These are phyloP conservation scores for Nicotiana rustica DNA, from an alignment of 305 asterid genomes.

Conservation along the genomic window DNA sequence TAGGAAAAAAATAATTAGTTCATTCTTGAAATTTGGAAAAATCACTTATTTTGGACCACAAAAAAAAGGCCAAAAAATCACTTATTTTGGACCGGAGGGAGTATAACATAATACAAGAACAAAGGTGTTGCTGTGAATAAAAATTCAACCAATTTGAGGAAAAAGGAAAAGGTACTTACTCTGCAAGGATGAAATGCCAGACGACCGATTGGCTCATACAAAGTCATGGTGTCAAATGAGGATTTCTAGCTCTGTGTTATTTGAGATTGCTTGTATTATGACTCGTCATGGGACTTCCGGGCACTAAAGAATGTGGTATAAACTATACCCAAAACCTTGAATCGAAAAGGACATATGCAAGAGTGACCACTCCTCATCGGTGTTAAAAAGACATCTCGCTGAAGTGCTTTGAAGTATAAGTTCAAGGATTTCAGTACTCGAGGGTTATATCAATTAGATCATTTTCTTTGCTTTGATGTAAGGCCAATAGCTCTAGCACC, in stretches of 20 bases:
- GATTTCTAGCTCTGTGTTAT: no score
- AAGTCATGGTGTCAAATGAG: no score
- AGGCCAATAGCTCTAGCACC: conserved; percentile 51
- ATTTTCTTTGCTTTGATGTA: conserved; percentile 54
- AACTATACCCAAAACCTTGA: not conserved
- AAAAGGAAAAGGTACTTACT: not conserved
- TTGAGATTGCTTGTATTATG: no score
- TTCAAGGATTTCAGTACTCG: conserved; percentile 22
- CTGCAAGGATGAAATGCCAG: not conserved
- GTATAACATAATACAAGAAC: not conserved
- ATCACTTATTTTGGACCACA: no score
- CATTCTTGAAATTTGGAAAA: no score
- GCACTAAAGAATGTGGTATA: not conserved
- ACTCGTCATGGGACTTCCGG: conserved; percentile 18
- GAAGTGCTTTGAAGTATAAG: not conserved
- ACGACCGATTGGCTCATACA: no score
- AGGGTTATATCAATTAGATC: conserved; percentile 42
- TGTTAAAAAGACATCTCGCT: not conserved
- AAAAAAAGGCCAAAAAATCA: no score
- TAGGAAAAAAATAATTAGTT: no score
- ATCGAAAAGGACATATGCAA: not conserved
- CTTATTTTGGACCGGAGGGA: no score
- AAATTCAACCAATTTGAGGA: not conserved
- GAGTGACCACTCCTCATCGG: not conserved
- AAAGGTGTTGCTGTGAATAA: not conserved